Percentiles rank a stretch among this genome's conserved stretches.
Evolutionary conservation across 2,329 filamentous ascomycete species (phyloP).

Genomic region (Stachybotrys chlorohalonatus): DNA sequence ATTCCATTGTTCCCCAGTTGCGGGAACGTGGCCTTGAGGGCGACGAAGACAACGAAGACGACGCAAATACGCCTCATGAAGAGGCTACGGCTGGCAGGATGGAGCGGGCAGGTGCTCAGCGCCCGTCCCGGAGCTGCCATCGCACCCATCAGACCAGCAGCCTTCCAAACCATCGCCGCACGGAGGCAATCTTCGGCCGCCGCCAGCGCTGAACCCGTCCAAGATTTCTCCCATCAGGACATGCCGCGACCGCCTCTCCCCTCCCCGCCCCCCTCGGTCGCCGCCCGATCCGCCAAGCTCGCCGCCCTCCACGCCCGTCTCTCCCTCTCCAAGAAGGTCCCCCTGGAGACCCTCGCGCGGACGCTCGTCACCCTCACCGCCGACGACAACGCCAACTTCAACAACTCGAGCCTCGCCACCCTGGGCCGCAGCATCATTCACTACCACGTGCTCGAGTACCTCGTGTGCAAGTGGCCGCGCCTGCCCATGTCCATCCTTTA

Average conservation of each 20-base stretch:
- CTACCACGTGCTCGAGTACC: constrained; percentile 82
- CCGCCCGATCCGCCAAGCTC: constrained; percentile 74
- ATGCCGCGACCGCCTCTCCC: constrained; percentile 36
- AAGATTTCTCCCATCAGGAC: constrained; percentile 9
- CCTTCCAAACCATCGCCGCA: constrained; percentile 8
- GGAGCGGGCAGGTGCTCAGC: constrained; percentile 30
- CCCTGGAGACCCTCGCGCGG: constrained; percentile 76
- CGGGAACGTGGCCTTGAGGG: not conserved
- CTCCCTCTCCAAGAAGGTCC: constrained; percentile 70
- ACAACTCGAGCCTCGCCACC: constrained; percentile 76
- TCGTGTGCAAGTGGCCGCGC: constrained; percentile 83
- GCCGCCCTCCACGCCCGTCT: constrained; percentile 87
- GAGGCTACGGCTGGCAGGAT: constrained; percentile 32
- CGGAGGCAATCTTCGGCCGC: constrained; percentile 24
- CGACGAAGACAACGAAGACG: not conserved
- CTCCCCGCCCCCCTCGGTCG: constrained; percentile 61
- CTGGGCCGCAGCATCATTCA: constrained; percentile 76
- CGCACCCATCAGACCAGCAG: constrained; percentile 5
- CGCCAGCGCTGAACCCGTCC: constrained; percentile 12
- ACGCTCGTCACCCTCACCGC: constrained; percentile 80
- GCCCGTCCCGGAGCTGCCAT: constrained; percentile 18
- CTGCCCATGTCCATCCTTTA: constrained; percentile 84
- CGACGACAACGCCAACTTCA: constrained; percentile 70
- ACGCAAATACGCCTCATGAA: constrained; percentile 22
- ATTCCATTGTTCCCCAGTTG: not conserved